These are phyloP conservation scores for Geosmithia morbida DNA, from an alignment of 2,329 filamentous ascomycete species.

Conservation along the genomic window DNA sequence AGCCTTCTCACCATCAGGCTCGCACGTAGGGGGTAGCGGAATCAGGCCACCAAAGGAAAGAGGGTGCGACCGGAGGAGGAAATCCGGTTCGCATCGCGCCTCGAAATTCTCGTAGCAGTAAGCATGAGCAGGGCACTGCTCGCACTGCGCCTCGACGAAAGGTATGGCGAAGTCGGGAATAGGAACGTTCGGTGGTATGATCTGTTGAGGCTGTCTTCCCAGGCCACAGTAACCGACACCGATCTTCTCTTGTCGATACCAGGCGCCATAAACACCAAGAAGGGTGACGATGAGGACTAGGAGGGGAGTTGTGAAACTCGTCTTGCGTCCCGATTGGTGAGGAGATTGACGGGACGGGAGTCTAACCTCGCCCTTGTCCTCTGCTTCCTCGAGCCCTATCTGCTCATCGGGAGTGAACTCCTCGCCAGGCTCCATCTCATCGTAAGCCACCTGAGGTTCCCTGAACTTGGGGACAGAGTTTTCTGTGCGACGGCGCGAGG, in stretches of 20 bases:
- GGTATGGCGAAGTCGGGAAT: conserved; percentile 60
- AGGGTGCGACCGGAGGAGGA: conserved; percentile 72
- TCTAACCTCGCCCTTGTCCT: conserved; percentile 33
- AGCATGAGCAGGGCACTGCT: conserved; percentile 80
- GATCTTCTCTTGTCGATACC: conserved; percentile 93
- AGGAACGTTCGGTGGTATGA: conserved; percentile 31
- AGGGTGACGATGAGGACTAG: conserved; percentile 58
- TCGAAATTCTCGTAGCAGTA: conserved; percentile 71
- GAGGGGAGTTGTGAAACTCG: conserved; percentile 48
- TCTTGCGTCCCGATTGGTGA: conserved; percentile 17
- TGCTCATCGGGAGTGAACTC: conserved; percentile 92
- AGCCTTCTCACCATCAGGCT: conserved; percentile 87
- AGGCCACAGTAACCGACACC: conserved; percentile 90
- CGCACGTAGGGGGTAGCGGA: conserved; percentile 80
- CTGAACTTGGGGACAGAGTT: conserved; percentile 5
- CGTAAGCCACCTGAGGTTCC: neutral
- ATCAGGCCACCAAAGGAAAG: conserved; percentile 67
- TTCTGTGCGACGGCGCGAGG: conserved; percentile 29
- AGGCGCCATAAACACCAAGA: conserved; percentile 57
- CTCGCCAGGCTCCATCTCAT: conserved; percentile 53
- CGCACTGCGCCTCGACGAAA: conserved; percentile 66
- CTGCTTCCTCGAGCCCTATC: conserved; percentile 61
- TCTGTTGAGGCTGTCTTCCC: conserved; percentile 43
- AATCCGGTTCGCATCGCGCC: conserved; percentile 73
- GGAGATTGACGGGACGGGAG: conserved; percentile 27